Conservation (phyloP, 306 rosid species). For the Lagenaria siceraria region DNA sequence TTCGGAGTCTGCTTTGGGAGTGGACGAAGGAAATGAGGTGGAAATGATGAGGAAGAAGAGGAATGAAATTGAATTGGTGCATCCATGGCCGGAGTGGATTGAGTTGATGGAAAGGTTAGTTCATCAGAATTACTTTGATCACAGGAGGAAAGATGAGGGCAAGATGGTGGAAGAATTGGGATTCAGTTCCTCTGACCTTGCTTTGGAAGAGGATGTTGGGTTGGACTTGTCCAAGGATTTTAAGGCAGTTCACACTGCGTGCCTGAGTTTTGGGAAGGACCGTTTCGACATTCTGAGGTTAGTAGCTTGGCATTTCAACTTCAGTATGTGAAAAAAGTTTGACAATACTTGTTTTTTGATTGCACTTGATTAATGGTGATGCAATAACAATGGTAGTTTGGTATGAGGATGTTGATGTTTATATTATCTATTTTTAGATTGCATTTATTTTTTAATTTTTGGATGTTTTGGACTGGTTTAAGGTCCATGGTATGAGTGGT, state of each 20-base stretch:
- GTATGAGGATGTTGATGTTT: not conserved
- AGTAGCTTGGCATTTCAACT: constrained; percentile 13
- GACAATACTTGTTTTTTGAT: not conserved
- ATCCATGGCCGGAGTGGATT: constrained; percentile 98
- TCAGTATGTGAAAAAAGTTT: not conserved
- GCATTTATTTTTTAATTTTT: not conserved
- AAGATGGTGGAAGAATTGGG: constrained; percentile 54
- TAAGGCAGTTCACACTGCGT: constrained; percentile 58
- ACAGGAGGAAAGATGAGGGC: constrained; percentile 64
- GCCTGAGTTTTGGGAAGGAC: constrained; percentile 79
- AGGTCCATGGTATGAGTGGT: not conserved
- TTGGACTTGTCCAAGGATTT: constrained; percentile 57
- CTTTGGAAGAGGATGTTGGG: constrained; percentile 14
- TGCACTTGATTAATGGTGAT: not conserved
- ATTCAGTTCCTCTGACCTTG: constrained; percentile 22
- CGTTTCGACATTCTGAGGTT: constrained; percentile 85
- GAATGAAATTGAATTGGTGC: constrained; percentile 57
- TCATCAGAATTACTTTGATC: constrained; percentile 84
- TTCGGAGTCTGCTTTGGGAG: not conserved
- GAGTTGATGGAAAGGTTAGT: constrained; percentile 86
- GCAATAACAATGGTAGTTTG: not conserved
- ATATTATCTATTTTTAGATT: not conserved
- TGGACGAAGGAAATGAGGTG: not conserved
- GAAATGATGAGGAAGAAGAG: constrained; percentile 7
- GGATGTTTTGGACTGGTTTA: not conserved